Percentiles rank a stretch among this genome's conserved stretches.
Conservation (phyloP, 192 early-diverging fungal species). For the Coemansia sp. region DNA sequence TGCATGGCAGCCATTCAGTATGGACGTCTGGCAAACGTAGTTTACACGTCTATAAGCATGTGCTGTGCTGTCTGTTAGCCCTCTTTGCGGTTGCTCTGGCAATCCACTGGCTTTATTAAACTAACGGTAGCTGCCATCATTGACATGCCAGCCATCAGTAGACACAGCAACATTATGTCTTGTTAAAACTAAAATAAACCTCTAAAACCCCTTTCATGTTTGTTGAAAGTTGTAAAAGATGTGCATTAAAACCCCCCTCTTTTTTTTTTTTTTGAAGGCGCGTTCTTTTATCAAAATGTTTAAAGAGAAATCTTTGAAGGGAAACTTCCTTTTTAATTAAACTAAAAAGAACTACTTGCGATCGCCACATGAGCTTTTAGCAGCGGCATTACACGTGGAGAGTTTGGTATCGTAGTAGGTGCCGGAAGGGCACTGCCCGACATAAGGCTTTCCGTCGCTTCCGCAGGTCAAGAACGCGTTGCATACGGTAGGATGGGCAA, state of each 20-base stretch:
- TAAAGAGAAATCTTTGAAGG: too few relatives aligned
- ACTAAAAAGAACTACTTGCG: constrained; percentile 20
- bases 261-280: too few relatives aligned
- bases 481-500: constrained; percentile 34
- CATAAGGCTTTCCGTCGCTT: constrained; percentile 27
- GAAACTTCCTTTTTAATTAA: constrained; percentile 3
- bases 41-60: too few relatives aligned
- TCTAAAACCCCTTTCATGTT: too few relatives aligned
- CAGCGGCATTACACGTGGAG: constrained; percentile 26
- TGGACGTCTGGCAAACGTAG: too few relatives aligned
- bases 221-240: too few relatives aligned
- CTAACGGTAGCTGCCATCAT: background rate
- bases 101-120: background rate
- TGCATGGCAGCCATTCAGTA: too few relatives aligned
- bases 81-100: too few relatives aligned
- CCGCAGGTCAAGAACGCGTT: constrained; percentile 30
- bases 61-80: too few relatives aligned
- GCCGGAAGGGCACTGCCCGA: constrained; percentile 33
- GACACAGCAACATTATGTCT: background rate
- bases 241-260: too few relatives aligned
- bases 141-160: constrained; percentile 30
- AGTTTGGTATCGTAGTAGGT: constrained; percentile 46
- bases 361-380: constrained; percentile 32
- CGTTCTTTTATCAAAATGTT: too few relatives aligned
- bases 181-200: too few relatives aligned